phyloP scores from a whole-genome alignment of 75 land plant genomes.

The Pinus tabuliformis region DNA sequence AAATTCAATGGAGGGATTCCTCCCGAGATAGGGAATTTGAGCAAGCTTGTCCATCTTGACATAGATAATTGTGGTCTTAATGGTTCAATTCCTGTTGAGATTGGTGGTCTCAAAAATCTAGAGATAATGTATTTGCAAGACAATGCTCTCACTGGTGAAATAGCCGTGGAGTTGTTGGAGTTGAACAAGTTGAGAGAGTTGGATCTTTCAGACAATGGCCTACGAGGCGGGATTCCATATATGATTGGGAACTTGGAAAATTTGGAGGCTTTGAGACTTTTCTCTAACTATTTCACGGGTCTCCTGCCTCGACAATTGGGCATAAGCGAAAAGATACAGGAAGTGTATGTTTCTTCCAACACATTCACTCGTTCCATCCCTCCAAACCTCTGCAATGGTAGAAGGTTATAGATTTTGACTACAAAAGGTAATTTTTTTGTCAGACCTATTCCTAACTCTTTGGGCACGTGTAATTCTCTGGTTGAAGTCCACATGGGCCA shows the following conservation, averaged over 20 bases:
- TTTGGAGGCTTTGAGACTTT: constrained; percentile 57
- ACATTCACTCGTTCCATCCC: constrained; percentile 16
- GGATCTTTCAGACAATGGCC: constrained; percentile 62
- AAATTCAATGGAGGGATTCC: constrained; percentile 69
- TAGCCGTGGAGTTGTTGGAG: constrained; percentile 41
- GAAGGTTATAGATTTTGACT: constrained; percentile 54
- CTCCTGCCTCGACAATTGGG: neutral
- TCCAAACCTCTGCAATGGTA: constrained; percentile 21
- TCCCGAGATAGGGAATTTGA: constrained; percentile 44
- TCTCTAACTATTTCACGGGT: constrained; percentile 75
- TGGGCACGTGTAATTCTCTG: constrained; percentile 60
- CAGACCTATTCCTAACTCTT: constrained; percentile 58
- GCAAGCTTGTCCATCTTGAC: constrained; percentile 54
- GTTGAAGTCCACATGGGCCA: constrained; percentile 61
- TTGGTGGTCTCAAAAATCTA: constrained; percentile 43
- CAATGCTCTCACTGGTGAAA: constrained; percentile 60
- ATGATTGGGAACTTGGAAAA: constrained; percentile 52
- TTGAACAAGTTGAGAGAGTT: constrained; percentile 49
- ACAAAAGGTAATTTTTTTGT: constrained; percentile 55
- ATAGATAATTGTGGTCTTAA: constrained; percentile 49
- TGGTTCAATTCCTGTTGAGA: constrained; percentile 51
- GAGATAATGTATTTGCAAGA: constrained; percentile 53
- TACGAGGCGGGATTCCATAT: constrained; percentile 62
- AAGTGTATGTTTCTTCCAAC: neutral
- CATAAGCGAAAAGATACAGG: neutral